Base-by-base conservation (phyloP, 208 protist genomes). In the Strigomonas culicis region DNA sequence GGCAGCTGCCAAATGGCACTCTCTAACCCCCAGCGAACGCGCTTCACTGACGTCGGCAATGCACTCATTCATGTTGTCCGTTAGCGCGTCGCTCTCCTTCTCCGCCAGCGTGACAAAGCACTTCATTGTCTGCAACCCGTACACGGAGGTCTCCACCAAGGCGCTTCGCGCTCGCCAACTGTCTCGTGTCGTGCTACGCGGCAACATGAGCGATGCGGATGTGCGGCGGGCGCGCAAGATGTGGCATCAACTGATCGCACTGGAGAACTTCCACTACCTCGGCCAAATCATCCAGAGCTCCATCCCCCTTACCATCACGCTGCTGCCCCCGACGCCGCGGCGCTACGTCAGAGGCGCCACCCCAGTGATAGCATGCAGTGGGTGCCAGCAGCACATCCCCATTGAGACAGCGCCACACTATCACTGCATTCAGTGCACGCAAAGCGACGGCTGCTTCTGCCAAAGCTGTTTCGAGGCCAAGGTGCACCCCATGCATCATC, bases 351-450 rank as follows among this genome's bases (percentile, higher is more conserved):
- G 65, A 32, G 74, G 66, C 25, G 51, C 62, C 25, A 55, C 30
- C 39, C 76, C 76, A 10, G 72, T 69, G 32, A 69, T 84, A 51
- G 80, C 77, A 4, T 95, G 90, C 64, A 60, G 65, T 22, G 60
- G 65, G 27, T 95, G 90, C 62, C 25, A 47, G 50, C n/a, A 25
- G n/a, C 46, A 59, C 39, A 57, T 95, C 32, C 55, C 68, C 31
- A 74, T 93, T 49, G 75, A 90, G 34, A 59, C 63, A 0, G 65
- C 63, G 2, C 63, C 79, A 10, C 80, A 93, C 68, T 90, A 75
- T 65, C 73, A 86, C 4, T 96, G 90, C 62, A 49, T 96, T 32
- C 87, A 93, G 13, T 96, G 90, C 66, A 51, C 60, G 49, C 28
- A 27, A 21, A 10, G 41, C 15, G n/a, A 44, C 51, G 62, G 72